Percentiles rank a stretch among this genome's conserved stretches.
Conservation (phyloP, 2,329 filamentous ascomycete genomes). For the Colletotrichum viniferum region DNA sequence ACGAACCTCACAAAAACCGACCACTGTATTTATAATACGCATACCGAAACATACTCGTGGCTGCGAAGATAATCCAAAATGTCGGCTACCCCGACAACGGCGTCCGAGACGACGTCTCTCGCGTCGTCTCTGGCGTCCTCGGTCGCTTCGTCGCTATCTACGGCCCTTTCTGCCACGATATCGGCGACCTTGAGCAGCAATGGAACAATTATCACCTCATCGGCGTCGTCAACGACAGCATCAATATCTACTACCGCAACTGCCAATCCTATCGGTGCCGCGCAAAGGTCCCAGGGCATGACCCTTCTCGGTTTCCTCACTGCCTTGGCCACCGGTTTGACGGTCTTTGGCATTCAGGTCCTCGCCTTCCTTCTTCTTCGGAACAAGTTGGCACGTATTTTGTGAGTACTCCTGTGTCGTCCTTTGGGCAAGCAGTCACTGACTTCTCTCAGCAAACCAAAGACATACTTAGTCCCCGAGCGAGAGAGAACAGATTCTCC, state of each 20-base stretch:
- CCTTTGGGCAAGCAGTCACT: neutral
- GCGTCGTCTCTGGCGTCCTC: slow-evolving; percentile 16
- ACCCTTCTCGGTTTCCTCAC: slow-evolving; percentile 65
- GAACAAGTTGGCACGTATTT: slow-evolving; percentile 81
- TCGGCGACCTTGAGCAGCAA: slow-evolving; percentile 8
- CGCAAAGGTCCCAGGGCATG: slow-evolving; percentile 40
- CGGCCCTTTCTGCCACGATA: neutral
- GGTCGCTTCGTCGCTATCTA: slow-evolving; percentile 26
- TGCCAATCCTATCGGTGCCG: neutral
- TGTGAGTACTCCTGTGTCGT: slow-evolving; percentile 57
- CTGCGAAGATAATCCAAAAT: neutral
- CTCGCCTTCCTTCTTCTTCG: slow-evolving; percentile 77
- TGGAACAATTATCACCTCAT: neutral
- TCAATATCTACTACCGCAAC: neutral
- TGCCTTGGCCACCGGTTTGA: slow-evolving; percentile 65
- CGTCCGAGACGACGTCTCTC: slow-evolving; percentile 4
- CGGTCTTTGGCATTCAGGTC: slow-evolving; percentile 68
- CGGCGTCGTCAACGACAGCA: neutral
- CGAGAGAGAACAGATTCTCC: slow-evolving; percentile 81
- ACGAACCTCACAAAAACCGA: neutral
- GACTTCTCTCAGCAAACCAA: slow-evolving; percentile 66
- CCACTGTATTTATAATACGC: neutral
- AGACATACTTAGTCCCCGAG: slow-evolving; percentile 86
- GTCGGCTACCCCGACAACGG: slow-evolving; percentile 17
- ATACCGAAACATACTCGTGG: neutral